Percentiles rank a stretch among this genome's conserved stretches.
Conservation (phyloP, 2,329 filamentous ascomycete genomes). For the Mycogone perniciosa region DNA sequence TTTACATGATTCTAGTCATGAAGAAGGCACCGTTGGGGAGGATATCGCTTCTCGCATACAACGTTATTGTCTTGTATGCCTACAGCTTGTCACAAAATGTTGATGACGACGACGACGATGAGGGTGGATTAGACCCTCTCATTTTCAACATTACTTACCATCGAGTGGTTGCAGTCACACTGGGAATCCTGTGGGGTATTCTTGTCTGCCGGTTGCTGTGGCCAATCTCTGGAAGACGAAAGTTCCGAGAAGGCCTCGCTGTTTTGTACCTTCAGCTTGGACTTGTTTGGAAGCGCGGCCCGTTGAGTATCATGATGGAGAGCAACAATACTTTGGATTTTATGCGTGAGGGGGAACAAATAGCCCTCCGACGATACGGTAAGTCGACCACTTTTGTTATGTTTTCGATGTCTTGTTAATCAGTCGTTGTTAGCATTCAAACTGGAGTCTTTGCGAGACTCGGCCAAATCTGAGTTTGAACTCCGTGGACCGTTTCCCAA, state of each 20-base stretch:
- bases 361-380: constrained; percentile 74
- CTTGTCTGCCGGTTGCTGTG: constrained; percentile 84
- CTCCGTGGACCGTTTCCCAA: constrained; percentile 81
- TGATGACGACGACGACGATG: constrained; percentile 77
- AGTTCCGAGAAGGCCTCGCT: constrained; percentile 83
- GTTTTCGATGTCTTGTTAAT: not conserved
- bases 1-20: constrained; percentile 80
- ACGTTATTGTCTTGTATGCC: constrained; percentile 87
- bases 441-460: constrained; percentile 64
- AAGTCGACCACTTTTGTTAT: constrained; percentile 10
- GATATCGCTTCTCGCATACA: constrained; percentile 93
- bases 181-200: constrained; percentile 87
- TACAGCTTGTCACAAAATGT: constrained; percentile 82
- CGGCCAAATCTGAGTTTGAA: constrained; percentile 82
- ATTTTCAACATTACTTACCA: constrained; percentile 86
- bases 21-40: constrained; percentile 85
- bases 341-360: constrained; percentile 82
- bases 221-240: constrained; percentile 84
- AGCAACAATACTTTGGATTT: constrained; percentile 58
- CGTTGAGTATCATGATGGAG: constrained; percentile 65
- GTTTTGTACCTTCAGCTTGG: constrained; percentile 93
- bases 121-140: constrained; percentile 74
- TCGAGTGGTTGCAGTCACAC: constrained; percentile 77
- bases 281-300: constrained; percentile 92
- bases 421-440: constrained; percentile 43